Base-by-base conservation (phyloP, 805 yeast species). In the Teunomyces barrocoloradensis region DNA sequence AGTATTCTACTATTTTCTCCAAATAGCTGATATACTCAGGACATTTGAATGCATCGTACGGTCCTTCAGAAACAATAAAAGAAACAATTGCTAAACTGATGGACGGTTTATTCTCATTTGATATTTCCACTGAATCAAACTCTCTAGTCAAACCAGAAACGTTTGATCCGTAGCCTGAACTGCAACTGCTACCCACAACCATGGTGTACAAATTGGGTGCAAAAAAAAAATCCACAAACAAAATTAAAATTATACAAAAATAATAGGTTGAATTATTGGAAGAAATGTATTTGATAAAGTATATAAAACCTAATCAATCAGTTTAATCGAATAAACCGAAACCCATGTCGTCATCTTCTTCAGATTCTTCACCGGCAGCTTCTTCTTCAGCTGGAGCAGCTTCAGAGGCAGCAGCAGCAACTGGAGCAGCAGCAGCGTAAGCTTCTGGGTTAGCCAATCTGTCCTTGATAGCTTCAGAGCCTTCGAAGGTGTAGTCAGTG, bases 391-490 rank as follows among this genome's bases (percentile, higher is more conserved):
- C 86, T 55, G 80, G 84, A 52, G 81, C 81, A 47, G 74, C 78
- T 57, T 77, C 66, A 55, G 79, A 64, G 65, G 88, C 82, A 64
- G 95, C 89, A 71, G 87, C 86, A 67, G 97, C 97, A 73, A 79
- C 97, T 67, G 98, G 96, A 68, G 97, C 97, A 79, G 97, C 95
- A 69, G 98, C 86, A 73, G 98, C 99, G 80, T 92, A 94, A 76
- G 96, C 96, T 59, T 94, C 98, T 76, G 99, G 99, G 95, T 94
- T 92, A 76, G 96, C 98, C 69, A 94, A 82, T 82, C 98, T 89
- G 87, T 94, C 99, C 87, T 89, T 89, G 82, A 94, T 85, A 63
- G 92, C 91, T 83, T 91, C 99, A 64, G 96, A 88, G 77, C 96
- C 98, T 80, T 95, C 97, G 82, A 86, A 94, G 71, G 97, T 87